phyloP scores from a whole-genome alignment of 805 yeast species.

The Pichia phayaonensis region DNA sequence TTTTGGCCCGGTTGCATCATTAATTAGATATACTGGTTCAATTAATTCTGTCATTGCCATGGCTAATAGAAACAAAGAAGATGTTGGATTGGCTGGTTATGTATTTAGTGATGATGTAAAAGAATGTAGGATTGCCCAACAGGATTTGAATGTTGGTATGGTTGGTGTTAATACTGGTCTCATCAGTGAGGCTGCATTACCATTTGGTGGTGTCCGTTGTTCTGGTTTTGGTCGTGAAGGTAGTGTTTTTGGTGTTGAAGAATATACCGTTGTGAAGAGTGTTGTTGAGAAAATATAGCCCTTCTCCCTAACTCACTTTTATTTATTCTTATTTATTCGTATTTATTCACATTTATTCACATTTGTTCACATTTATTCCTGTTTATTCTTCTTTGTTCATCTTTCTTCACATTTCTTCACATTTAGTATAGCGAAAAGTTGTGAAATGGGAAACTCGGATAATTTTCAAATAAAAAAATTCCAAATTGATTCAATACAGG shows the following conservation, averaged over 20 bases:
- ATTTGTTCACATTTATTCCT: too few relatives aligned
- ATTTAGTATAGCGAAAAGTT: neutral
- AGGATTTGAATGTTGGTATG: constrained; percentile 66
- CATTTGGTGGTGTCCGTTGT: constrained; percentile 68
- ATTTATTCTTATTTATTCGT: too few relatives aligned
- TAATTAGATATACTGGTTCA: constrained; percentile 42
- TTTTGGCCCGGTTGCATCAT: constrained; percentile 72
- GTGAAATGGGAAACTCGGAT: neutral
- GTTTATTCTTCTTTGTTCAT: too few relatives aligned
- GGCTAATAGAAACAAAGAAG: constrained; percentile 47
- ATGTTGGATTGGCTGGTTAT: constrained; percentile 69
- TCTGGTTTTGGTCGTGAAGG: constrained; percentile 79
- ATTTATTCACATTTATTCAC: too few relatives aligned
- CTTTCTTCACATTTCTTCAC: too few relatives aligned
- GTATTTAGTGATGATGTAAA: constrained; percentile 48
- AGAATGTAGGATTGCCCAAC: constrained; percentile 49
- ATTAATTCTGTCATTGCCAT: constrained; percentile 47
- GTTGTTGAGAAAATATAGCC: constrained; percentile 36
- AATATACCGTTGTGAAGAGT: constrained; percentile 57
- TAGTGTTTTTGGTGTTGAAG: constrained; percentile 62
- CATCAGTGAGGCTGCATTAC: constrained; percentile 53
- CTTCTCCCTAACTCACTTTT: neutral
- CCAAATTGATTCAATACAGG: neutral
- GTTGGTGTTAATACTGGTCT: constrained; percentile 69
- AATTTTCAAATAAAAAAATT: too few relatives aligned